These are phyloP conservation scores for Chaetoceros tenuissimus DNA, from an alignment of 108 stramenopile genomes.

Conservation along the genomic window DNA sequence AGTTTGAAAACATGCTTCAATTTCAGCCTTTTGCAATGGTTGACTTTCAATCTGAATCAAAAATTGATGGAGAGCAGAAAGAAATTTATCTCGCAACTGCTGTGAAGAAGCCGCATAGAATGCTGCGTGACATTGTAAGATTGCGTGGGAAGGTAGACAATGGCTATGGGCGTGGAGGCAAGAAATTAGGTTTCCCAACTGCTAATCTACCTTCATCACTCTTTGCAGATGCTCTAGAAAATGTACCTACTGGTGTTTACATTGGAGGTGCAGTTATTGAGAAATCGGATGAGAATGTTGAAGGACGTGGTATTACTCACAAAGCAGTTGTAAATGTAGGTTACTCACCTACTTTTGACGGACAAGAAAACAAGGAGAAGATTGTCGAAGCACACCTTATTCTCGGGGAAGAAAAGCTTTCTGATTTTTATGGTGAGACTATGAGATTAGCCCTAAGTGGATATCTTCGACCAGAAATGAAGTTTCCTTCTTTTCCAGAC, in stretches of 20 bases:
- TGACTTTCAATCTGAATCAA: neutral
- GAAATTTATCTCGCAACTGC: neutral
- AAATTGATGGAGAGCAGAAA: neutral
- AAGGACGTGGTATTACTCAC: conserved; percentile 24
- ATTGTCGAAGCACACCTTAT: conserved; percentile 88
- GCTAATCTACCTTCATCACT: conserved; percentile 80
- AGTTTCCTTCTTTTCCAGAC: conserved; percentile 70
- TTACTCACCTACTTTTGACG: conserved; percentile 86
- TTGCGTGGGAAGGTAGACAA: conserved; percentile 59
- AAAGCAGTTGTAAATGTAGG: conserved; percentile 88
- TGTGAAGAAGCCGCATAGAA: neutral
- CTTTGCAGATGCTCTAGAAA: conserved; percentile 64
- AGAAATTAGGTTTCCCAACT: conserved; percentile 84
- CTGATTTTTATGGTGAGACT: conserved; percentile 76
- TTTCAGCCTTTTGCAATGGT: neutral
- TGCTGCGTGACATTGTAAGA: conserved; percentile 14
- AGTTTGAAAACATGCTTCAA: neutral
- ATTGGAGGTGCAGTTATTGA: conserved; percentile 76
- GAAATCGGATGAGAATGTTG: conserved; percentile 4
- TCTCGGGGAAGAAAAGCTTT: conserved; percentile 13
- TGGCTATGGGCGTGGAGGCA: conserved; percentile 85
- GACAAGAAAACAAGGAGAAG: conserved; percentile 76
- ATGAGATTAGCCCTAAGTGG: conserved; percentile 70
- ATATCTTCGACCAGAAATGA: conserved; percentile 68
- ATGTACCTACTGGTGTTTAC: conserved; percentile 69